Evolutionary conservation across 2,329 filamentous ascomycete genomes (phyloP), one percentile per base, ranked within the genome.

Genomic region (Xylaria sp.): DNA sequence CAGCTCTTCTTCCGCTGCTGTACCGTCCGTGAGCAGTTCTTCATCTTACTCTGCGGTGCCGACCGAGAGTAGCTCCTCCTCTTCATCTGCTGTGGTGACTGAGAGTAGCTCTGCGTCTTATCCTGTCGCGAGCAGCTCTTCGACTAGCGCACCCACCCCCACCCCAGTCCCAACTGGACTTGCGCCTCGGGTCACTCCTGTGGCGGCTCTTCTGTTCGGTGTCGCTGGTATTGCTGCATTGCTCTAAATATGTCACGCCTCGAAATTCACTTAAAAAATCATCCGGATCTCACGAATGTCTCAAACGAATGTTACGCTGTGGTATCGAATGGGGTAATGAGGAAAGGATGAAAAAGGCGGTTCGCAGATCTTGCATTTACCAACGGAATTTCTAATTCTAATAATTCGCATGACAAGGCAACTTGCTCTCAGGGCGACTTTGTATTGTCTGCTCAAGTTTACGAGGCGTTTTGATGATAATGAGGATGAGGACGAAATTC

Each of bases 141-240:
- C 59, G 10, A 53, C 36, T 3, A 31, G 42, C 42, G 54, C 7
- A 17, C 38, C 56, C 2, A 59, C 44, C 36, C 23, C 72, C 5
- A 23, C 42, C 2, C 38, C 10, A 26, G 54, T 72, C 20, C 38
- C 70, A 7, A 42, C 71, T 13, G 74, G 56, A 5, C 59, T 72
- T 6, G 74, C 74, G 28, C 66, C 73, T 20, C 70, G 58, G 17
- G 67, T 65, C 20, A 70, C 67, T 6, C 71, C 70, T 11, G 58
- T 70, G 4, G 76, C 74, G 10, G 70, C 74, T 13, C 63, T 79
- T 3, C 56, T 77, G 28, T 73, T 74, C 33, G 74, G 74, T 11
- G 74, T 74, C 38, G 76, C 75, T 15, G 77, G 77, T 26, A 54
- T 78, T 26, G 74, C 72, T 15, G 71, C 68, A n/a, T 20, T 78